These are phyloP conservation scores for Phytophthora vignae DNA, from an alignment of 352 stramenopile genomes.

Conservation along the genomic window DNA sequence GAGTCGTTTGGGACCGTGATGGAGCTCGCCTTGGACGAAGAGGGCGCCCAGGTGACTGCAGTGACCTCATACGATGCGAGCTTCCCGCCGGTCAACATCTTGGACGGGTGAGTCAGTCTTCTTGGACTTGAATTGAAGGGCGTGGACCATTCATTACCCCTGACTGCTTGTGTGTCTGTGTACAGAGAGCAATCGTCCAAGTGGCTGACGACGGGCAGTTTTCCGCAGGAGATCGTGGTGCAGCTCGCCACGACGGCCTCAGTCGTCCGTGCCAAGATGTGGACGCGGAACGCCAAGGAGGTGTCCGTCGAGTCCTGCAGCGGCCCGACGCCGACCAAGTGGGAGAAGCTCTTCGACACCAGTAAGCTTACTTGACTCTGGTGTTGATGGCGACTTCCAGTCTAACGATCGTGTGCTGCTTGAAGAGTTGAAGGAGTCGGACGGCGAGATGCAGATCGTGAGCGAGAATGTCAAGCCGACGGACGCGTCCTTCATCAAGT, in stretches of 20 bases:
- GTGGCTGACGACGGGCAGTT: conserved; percentile 85
- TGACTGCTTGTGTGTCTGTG: background rate
- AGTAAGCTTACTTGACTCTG: conserved; percentile 45
- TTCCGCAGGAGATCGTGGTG: conserved; percentile 84
- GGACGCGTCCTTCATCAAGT: conserved; percentile 85
- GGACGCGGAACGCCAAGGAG: conserved; percentile 81
- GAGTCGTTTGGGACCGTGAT: conserved; percentile 39
- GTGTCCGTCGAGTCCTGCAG: conserved; percentile 74
- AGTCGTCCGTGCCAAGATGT: conserved; percentile 83
- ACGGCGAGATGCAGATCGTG: conserved; percentile 85
- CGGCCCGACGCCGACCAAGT: conserved; percentile 76
- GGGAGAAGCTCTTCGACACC: conserved; percentile 80
- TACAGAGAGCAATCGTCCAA: conserved; percentile 77
- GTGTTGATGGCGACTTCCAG: background rate
- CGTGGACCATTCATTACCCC: background rate
- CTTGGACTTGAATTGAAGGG: background rate
- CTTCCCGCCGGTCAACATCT: conserved; percentile 78
- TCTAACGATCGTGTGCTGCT: conserved; percentile 1
- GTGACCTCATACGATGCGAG: conserved; percentile 81
- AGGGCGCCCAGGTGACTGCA: conserved; percentile 81
- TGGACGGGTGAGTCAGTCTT: conserved; percentile 63
- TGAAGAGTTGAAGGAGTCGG: conserved; percentile 78
- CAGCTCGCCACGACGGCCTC: conserved; percentile 81
- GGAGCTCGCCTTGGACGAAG: conserved; percentile 85
- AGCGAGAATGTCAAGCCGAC: conserved; percentile 76